These are phyloP conservation scores for Amanita muscaria DNA, from an alignment of 768 basidiomycete species.

Conservation along the genomic window DNA sequence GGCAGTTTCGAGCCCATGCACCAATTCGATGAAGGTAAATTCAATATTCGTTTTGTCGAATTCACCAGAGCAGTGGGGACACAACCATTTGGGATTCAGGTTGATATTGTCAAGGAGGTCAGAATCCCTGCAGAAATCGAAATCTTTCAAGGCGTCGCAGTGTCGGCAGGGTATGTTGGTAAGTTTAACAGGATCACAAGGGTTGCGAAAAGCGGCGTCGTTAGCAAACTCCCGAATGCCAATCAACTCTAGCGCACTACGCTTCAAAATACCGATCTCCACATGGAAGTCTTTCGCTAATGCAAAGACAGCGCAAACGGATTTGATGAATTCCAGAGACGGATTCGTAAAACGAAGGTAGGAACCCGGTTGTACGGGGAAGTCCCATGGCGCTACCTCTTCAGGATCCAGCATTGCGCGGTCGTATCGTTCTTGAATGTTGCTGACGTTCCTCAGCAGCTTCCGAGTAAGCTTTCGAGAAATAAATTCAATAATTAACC, in stretches of 20 bases:
- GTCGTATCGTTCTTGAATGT: slow-evolving; percentile 50
- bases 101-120: slow-evolving; percentile 60
- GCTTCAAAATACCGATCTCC: slow-evolving; percentile 83
- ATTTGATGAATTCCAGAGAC: slow-evolving; percentile 83
- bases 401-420: slow-evolving; percentile 50
- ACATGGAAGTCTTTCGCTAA: slow-evolving; percentile 75
- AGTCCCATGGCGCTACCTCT: slow-evolving; percentile 50
- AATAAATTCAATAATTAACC: slow-evolving; percentile 62
- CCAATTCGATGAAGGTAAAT: slow-evolving; percentile 71
- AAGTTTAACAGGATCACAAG: slow-evolving; percentile 81
- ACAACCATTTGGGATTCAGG: slow-evolving; percentile 55
- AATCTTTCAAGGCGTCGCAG: slow-evolving; percentile 80
- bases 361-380: slow-evolving; percentile 84
- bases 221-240: slow-evolving; percentile 79
- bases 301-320: slow-evolving; percentile 69
- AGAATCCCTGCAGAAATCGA: slow-evolving; percentile 92
- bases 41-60: slow-evolving; percentile 89
- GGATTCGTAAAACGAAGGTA: slow-evolving; percentile 74
- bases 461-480: slow-evolving; percentile 71
- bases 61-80: slow-evolving; percentile 68
- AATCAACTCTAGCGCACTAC: slow-evolving; percentile 83
- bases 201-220: slow-evolving; percentile 84
- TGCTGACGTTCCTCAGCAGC: slow-evolving; percentile 61
- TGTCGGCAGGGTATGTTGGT: slow-evolving; percentile 81
- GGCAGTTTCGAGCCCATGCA: slow-evolving; percentile 58